These are phyloP conservation scores for Pichia nakasei DNA, from an alignment of 805 yeast species.

Conservation along the genomic window DNA sequence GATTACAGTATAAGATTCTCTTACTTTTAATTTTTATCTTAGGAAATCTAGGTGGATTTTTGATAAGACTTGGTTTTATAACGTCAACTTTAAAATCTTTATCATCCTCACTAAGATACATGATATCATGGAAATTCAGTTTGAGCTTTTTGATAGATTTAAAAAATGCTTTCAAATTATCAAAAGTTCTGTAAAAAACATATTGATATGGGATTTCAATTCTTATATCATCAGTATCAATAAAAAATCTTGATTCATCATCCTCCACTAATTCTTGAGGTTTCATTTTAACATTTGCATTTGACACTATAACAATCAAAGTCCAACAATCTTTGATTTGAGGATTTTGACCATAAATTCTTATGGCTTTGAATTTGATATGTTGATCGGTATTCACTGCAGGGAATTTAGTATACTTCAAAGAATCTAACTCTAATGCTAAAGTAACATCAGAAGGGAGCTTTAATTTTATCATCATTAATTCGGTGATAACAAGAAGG, in stretches of 20 bases:
- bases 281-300: background rate
- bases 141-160: constrained; percentile 59
- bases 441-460: constrained; percentile 23
- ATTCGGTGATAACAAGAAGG: constrained; percentile 16
- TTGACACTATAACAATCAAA: constrained; percentile 10
- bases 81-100: constrained; percentile 26
- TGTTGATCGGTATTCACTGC: constrained; percentile 8
- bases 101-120: constrained; percentile 16
- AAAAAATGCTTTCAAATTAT: constrained; percentile 63
- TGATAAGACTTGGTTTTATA: constrained; percentile 26
- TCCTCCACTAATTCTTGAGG: background rate
- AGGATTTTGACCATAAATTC: constrained; percentile 24
- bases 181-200: constrained; percentile 68
- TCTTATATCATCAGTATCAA: constrained; percentile 20
- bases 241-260: constrained; percentile 9
- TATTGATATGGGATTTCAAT: constrained; percentile 61
- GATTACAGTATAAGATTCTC: constrained; percentile 55
- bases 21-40: constrained; percentile 45
- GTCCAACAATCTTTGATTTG: constrained; percentile 22
- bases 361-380: constrained; percentile 17
- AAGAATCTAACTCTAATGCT: constrained; percentile 23
- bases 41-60: constrained; percentile 43
- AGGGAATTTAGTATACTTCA: constrained; percentile 16
- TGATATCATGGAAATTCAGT: constrained; percentile 18
- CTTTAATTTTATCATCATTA: constrained; percentile 17